These are phyloP conservation scores for Trichoderma asperelloides DNA, from an alignment of 495 filamentous ascomycete genomes.

Conservation along the genomic window DNA sequence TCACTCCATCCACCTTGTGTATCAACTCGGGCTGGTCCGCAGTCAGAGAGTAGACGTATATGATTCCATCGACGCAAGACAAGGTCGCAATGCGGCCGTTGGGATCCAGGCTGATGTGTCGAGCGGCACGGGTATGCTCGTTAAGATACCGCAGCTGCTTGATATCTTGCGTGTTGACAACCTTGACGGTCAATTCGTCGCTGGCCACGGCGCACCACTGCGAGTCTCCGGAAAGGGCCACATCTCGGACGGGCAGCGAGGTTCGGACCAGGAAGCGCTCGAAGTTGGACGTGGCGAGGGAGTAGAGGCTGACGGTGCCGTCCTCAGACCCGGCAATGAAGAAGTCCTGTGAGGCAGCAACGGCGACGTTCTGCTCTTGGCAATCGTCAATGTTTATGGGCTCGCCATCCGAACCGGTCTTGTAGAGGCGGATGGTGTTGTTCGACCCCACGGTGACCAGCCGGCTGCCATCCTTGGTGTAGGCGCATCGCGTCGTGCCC, in stretches of 20 bases:
- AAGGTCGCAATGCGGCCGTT: conserved; percentile 67
- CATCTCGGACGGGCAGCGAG: conserved; percentile 73
- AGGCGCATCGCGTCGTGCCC: conserved; percentile 44
- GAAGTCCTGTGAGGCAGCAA: conserved; percentile 70
- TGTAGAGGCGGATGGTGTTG: conserved; percentile 82
- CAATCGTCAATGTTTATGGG: conserved; percentile 84
- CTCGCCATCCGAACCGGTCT: conserved; percentile 81
- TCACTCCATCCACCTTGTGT: conserved; percentile 76
- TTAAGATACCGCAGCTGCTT: conserved; percentile 62
- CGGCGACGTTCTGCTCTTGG: conserved; percentile 66
- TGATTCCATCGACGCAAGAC: conserved; percentile 75
- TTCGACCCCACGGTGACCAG: conserved; percentile 82
- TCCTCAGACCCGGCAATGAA: conserved; percentile 88
- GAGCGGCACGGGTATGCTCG: conserved; percentile 73
- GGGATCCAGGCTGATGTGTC: conserved; percentile 83
- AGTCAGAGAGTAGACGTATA: conserved; percentile 82
- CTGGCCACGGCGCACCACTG: conserved; percentile 93
- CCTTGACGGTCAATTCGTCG: conserved; percentile 85
- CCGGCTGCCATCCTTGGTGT: conserved; percentile 48
- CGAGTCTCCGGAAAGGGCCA: conserved; percentile 72
- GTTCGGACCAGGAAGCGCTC: conserved; percentile 73
- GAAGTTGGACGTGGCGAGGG: conserved; percentile 63
- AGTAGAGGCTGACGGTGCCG: conserved; percentile 84
- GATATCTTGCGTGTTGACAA: conserved; percentile 75
- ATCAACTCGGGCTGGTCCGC: conserved; percentile 73